Base-by-base conservation (phyloP, 139 green algal species). In the Tetratostichococcus sp. region DNA sequence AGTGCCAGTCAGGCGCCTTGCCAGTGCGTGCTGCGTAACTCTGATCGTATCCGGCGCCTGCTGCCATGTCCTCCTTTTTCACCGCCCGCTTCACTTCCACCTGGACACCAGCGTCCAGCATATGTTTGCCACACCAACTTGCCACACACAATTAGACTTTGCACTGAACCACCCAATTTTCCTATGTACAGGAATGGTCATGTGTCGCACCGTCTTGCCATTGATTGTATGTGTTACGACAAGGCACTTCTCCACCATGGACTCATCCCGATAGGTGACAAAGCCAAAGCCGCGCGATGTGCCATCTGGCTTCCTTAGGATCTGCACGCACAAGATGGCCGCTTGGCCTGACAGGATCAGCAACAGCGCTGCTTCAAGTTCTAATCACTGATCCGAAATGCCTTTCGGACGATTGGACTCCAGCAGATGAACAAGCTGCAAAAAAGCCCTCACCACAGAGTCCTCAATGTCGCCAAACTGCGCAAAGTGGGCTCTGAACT, bases 261-360 rank as follows among this genome's bases (percentile, higher is more conserved):
- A 82, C 65, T 92, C 86, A 69, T 94, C 86, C 2, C 88, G 80
- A 67, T 87, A 96, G 2, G 90, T 95, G n/a, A 96, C 86, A 83
- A 96, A 96, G 66, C 91, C 91, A 86, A 94, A 95, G 71, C 90
- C 90, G 17, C 90, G 80, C 4, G 85, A 90, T 28, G 77, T 68
- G 69, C 90, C 90, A 35, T 95, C 85, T 31, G 83, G 79, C 65
- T 91, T 90, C 50, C 87, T 79, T 65, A 94, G 77, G 26, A 94
- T 83, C 81, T 92, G 86, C 42, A 73, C 35, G 5, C 22, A 65
- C 0, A 11, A 62, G 17, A 4, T 62, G n/a, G n/a, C n/a, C n/a
- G n/a, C n/a, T n/a, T n/a, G n/a, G n/a, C n/a, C n/a, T n/a, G n/a
- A n/a, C n/a, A n/a, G n/a, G n/a, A n/a, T n/a, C n/a, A n/a, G n/a